A percentile compares a stretch with the other conserved stretches of the same genome.
These are phyloP conservation scores for Babesia ovis DNA, from an alignment of 169 alveolate genomes.

Conservation along the genomic window DNA sequence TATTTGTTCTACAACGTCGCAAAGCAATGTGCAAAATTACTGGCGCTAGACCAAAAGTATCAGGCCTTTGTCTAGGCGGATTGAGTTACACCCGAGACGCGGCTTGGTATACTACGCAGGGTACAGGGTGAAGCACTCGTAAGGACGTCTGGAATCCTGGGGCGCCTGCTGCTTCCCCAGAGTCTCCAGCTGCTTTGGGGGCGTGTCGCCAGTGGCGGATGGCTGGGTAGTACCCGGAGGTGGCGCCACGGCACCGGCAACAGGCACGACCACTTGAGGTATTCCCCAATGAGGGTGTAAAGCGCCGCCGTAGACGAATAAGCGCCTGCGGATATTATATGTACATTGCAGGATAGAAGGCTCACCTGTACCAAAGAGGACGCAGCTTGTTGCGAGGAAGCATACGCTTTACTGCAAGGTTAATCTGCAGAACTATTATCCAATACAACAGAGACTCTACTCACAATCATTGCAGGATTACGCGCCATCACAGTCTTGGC, in stretches of 20 bases:
- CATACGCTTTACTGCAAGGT: conserved; percentile 87
- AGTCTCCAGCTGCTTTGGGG: not conserved
- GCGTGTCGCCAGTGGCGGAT: not conserved
- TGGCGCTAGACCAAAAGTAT: too few relatives aligned
- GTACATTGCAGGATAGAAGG: not conserved
- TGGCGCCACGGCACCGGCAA: not conserved
- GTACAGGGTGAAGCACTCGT: conserved; percentile 57
- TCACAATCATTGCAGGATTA: conserved; percentile 86
- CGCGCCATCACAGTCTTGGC: conserved; percentile 88
- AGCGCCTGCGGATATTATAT: conserved; percentile 54
- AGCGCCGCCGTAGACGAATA: conserved; percentile 86
- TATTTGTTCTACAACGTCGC: too few relatives aligned
- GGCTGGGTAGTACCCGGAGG: not conserved
- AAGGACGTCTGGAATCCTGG: not conserved
- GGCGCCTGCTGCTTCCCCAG: not conserved
- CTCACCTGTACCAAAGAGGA: conserved; percentile 69
- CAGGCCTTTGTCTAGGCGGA: too few relatives aligned
- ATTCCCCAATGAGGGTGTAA: conserved; percentile 88
- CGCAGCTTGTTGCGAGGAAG: conserved; percentile 78
- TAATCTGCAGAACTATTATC: conserved; percentile 51
- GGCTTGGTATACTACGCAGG: conserved; percentile 41
- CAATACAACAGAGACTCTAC: not conserved
- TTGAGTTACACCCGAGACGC: too few relatives aligned
- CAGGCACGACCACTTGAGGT: conserved; percentile 85
- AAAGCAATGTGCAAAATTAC: too few relatives aligned